These are phyloP conservation scores for Quercus gilva DNA, from an alignment of 306 rosid species.

Conservation along the genomic window DNA sequence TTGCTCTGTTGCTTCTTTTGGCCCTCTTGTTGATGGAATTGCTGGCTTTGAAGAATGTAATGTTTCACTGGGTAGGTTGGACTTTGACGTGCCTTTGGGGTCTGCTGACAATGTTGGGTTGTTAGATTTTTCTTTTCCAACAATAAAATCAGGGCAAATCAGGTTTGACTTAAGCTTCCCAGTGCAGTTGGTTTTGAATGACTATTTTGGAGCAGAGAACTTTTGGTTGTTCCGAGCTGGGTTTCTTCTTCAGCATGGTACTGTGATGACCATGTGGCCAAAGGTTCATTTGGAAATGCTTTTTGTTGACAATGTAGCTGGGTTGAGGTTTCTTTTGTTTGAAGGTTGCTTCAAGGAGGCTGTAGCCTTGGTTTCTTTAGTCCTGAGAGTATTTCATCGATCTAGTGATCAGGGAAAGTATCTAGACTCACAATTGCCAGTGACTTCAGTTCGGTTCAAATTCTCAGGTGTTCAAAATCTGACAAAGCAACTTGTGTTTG, in stretches of 20 bases:
- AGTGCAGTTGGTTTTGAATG: conserved; percentile 30
- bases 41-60: conserved; percentile 29
- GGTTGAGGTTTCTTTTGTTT: conserved; percentile 72
- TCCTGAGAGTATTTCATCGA: conserved; percentile 55
- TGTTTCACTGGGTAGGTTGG: conserved; percentile 25
- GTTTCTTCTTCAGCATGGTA: conserved; percentile 52
- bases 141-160: conserved; percentile 39
- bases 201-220: conserved; percentile 38
- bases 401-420: conserved; percentile 43
- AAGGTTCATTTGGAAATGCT: conserved; percentile 83
- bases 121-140: conserved; percentile 35
- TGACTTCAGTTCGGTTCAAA: conserved; percentile 79
- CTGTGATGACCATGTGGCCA: conserved; percentile 65
- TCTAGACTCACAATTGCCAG: conserved; percentile 61
- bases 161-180: conserved; percentile 48
- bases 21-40: conserved; percentile 19
- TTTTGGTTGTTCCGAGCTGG: conserved; percentile 47
- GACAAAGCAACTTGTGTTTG: conserved; percentile 74
- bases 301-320: conserved; percentile 83
- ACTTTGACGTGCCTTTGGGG: conserved; percentile 45
- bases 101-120: conserved; percentile 54
- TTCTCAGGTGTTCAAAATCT: conserved; percentile 52
- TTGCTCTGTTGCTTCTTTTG: conserved; percentile 30
- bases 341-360: conserved; percentile 82
- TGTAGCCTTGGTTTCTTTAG: conserved; percentile 55